Conservation (phyloP, 1,284 basidiomycete species). For the Melampsora larici-populina region DNA sequence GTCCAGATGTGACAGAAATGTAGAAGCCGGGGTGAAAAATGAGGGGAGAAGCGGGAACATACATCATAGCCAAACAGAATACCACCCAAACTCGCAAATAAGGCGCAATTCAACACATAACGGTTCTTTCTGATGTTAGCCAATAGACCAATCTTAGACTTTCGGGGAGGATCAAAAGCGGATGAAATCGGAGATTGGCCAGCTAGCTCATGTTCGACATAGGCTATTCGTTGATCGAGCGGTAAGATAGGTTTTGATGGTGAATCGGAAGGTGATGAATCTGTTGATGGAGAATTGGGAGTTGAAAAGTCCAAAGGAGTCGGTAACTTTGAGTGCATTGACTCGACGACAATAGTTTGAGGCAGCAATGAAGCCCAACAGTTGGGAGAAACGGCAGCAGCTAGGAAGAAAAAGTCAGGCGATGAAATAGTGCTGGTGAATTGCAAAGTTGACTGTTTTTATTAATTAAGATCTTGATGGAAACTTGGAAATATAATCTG, state of each 20-base stretch:
- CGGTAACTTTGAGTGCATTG: not conserved
- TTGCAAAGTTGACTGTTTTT: too few relatives aligned
- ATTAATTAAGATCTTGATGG: too few relatives aligned
- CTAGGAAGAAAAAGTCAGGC: too few relatives aligned
- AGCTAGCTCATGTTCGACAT: not conserved
- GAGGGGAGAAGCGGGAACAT: not conserved
- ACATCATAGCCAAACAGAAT: conserved; percentile 44
- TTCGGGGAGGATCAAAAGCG: not conserved
- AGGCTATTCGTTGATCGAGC: not conserved
- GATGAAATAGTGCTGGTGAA: too few relatives aligned
- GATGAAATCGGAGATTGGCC: not conserved
- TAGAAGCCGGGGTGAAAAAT: not conserved
- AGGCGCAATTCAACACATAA: conserved; percentile 32
- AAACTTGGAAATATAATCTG: too few relatives aligned
- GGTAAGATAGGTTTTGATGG: not conserved
- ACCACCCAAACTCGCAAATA: conserved; percentile 39
- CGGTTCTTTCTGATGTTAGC: conserved; percentile 14
- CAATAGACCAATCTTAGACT: not conserved
- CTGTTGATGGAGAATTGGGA: not conserved
- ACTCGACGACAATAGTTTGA: too few relatives aligned
- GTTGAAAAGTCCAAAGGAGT: not conserved
- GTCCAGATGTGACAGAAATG: not conserved
- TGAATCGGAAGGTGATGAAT: not conserved
- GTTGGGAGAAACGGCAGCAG: too few relatives aligned
- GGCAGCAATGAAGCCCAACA: too few relatives aligned